Evolutionary conservation across 202 grass and related monocot species (phyloP), one percentile per base, ranked within the genome.

Genomic region (Elaeis oleifera): DNA sequence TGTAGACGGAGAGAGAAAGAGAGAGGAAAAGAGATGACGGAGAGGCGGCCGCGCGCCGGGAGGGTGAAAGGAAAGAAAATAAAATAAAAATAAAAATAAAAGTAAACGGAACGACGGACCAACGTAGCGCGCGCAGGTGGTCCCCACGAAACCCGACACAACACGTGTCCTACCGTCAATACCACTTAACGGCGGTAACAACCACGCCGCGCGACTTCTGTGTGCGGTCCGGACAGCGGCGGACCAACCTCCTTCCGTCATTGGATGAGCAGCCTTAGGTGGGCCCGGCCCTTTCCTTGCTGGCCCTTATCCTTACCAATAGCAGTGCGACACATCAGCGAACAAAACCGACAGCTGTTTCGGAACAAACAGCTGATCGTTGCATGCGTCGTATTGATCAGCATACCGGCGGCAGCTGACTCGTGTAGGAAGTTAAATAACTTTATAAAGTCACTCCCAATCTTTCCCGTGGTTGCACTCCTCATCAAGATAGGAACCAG

Each of bases 11-110:
- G 5, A 18, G 19, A 5, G 16, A 19, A 2, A 18, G 19, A 5
- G 50, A 5, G 63, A 23, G 8, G 2, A 3, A 44, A 36, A 18
- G 60, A 3, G 60, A 9, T 29, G 19, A 24, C 23, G 58, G 23
- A 61, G 27, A 54, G 72, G 58, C 36, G 8, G 36, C 36, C 9
- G 6, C 36, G 36, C 36, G 14, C 54, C 31, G 77, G 28, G 57
- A 64, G 27, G 60, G 52, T 59, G 59, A 64, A 68, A 62, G 74
- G 62, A 84, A 53, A 67, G 21, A 59, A 67, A 64, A 19, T 27
- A 57, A 80, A 95, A 44, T n/a, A 20, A 59, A 67, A 64, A 19
- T n/a, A 50, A 57, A 80, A 95, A n/a, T n/a, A n/a, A 44, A 3
- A 4, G 8, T 17, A 19, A 22, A 56, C 5, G 7, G 14, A 14